Base-by-base conservation (phyloP, 225 moss, liverwort and hornwort species). In the Marchantia paleacea region DNA sequence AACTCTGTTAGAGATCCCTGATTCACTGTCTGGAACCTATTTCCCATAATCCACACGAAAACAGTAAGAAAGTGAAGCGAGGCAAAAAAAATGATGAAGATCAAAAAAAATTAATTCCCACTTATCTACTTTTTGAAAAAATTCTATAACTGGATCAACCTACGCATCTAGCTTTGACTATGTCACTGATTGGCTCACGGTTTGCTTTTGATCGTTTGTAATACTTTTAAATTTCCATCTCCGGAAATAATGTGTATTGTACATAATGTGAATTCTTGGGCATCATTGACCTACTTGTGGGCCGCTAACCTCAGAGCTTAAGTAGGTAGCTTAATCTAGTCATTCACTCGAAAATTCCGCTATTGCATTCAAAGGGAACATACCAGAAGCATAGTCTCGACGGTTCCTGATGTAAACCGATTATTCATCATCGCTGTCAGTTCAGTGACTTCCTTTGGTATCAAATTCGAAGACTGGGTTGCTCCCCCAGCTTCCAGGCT, bases 381-480 rank as follows among this genome's bases (percentile, higher is more conserved):
- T 75, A 95, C 95, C 82, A 29, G 65, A 50, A 72, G 53, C 57
- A 82, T 71, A 63, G 80, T 85, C 66, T 87, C 90, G 79, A 84
- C 79, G 58, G 84, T 88, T 61, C 83, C 90, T 81, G 95, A 25
- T 78, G 94, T 94, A 78, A 99, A 99, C 19, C 91, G 90, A 85
- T 85, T 89, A 75, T 82, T 89, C 92, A 95, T 93, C 75, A 94
- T 89, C 55, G 89, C 88, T 30, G 84, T 89, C 61, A 96, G 77
- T 78, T 96, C 94, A 70, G 89, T 88, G 22, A 91, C 78, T 60
- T 92, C 85, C 72, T 82, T 80, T 63, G 89, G 79, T 62, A 78
- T 72, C 76, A 18, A 28, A 26, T 81, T 64, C 57, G 72, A 24
- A 49, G 85, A 61, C 79, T 83, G 83, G 60, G 86, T 88, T 69